Evolutionary conservation across 331 rosid genomes (phyloP).

Genomic region (Prunus yedoensis): DNA sequence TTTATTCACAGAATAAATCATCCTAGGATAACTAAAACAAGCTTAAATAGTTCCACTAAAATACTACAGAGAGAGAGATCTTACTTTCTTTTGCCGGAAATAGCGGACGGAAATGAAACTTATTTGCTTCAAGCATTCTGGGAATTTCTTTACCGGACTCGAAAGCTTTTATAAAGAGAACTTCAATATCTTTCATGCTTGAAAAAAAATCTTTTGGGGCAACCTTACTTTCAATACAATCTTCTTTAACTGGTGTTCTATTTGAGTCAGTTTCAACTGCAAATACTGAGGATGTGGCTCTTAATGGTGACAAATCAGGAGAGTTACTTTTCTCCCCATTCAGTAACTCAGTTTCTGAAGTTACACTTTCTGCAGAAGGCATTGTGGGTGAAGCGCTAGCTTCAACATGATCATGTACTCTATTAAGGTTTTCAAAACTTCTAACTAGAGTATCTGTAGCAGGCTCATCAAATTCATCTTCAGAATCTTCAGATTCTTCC

Average conservation of each 20-base stretch:
- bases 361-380: conserved; percentile 41
- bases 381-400: conserved; percentile 38
- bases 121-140: conserved; percentile 98
- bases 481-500: conserved; percentile 67
- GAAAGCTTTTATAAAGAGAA: conserved; percentile 72
- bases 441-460: conserved; percentile 60
- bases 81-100: conserved; percentile 70
- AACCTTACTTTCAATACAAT: conserved; percentile 52
- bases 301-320: conserved; percentile 50
- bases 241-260: conserved; percentile 49
- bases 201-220: conserved; percentile 71
- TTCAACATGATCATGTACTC: conserved; percentile 49
- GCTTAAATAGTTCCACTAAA: conserved; percentile 6
- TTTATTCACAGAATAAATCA: not conserved
- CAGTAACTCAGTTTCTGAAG: conserved; percentile 51
- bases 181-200: conserved; percentile 75
- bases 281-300: conserved; percentile 34
- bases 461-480: conserved; percentile 88
- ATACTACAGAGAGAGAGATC: conserved; percentile 23
- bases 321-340: conserved; percentile 53
- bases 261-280: conserved; percentile 43
- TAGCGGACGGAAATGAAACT: conserved; percentile 83
- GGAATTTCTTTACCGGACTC: conserved; percentile 92
- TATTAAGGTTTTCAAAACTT: conserved; percentile 68
- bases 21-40: conserved; percentile 18